phyloP scores from a whole-genome alignment of 1,284 basidiomycete species.

The Ustilago curta region DNA sequence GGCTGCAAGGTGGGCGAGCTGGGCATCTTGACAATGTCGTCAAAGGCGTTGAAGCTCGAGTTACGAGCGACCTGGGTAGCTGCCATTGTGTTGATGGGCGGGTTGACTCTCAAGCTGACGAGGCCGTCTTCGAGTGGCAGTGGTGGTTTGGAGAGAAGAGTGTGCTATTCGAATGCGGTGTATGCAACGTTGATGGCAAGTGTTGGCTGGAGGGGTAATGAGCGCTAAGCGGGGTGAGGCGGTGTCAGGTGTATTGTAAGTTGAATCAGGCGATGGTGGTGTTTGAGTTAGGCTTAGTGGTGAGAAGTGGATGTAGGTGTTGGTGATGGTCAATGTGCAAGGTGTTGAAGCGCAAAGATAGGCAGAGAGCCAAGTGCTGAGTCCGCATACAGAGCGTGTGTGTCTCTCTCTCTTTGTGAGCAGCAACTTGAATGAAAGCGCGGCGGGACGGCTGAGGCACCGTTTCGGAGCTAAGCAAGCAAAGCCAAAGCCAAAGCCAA shows the following conservation, averaged over 20 bases:
- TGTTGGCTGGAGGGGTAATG: too few species aligned
- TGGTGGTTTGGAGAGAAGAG: neutral
- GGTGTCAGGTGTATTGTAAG: neutral
- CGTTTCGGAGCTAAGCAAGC: too few species aligned
- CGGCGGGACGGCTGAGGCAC: too few species aligned
- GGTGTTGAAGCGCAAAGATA: conserved; percentile 5
- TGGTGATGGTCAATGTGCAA: conserved; percentile 8
- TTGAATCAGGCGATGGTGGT: neutral
- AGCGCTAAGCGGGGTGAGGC: neutral
- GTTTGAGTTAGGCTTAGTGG: neutral
- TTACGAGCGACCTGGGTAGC: conserved; percentile 53
- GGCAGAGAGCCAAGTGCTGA: neutral
- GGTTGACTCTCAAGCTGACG: conserved; percentile 32
- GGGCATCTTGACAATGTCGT: conserved; percentile 55
- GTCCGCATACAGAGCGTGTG: too few species aligned
- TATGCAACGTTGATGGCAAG: conserved; percentile 1
- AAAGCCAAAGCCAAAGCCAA: too few species aligned
- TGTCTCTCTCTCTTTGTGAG: too few species aligned
- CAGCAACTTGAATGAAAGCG: too few species aligned
- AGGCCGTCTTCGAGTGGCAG: conserved; percentile 37
- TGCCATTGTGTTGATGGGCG: conserved; percentile 34
- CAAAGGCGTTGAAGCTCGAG: conserved; percentile 47
- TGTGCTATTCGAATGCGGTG: neutral
- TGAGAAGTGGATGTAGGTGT: conserved; percentile 1
- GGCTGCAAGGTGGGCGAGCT: conserved; percentile 37